These are phyloP conservation scores for Nicotiana sylvestris DNA, from an alignment of 257 asterid genomes.

Conservation along the genomic window DNA sequence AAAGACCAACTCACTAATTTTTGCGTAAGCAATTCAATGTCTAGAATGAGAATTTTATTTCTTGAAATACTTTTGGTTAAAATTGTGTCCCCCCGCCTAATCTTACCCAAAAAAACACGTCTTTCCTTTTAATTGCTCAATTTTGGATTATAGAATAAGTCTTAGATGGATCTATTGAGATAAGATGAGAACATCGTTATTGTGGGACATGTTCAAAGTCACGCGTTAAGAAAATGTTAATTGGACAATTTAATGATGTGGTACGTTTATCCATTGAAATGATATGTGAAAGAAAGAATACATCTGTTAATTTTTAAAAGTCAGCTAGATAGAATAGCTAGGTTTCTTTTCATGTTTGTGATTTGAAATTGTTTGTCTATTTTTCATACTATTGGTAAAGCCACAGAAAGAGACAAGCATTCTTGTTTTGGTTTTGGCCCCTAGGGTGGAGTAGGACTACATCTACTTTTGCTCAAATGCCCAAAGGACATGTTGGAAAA, in stretches of 20 bases:
- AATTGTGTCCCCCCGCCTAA: no score
- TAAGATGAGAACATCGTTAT: neutral
- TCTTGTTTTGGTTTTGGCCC: neutral
- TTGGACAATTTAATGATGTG: neutral
- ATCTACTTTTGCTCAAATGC: no score
- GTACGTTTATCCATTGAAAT: neutral
- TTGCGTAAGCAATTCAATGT: no score
- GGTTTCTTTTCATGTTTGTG: neutral
- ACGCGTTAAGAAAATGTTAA: neutral
- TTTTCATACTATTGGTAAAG: neutral
- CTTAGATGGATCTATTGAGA: neutral
- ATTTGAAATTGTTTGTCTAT: neutral
- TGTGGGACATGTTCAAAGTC: neutral
- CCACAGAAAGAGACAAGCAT: neutral
- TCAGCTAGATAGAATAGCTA: neutral
- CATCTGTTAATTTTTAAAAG: neutral
- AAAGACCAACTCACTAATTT: neutral
- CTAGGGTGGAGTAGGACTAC: neutral
- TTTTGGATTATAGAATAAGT: neutral
- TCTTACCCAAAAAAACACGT: neutral
- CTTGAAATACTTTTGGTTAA: neutral
- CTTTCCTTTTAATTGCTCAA: neutral
- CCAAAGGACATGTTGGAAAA: no score
- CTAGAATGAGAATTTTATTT: no score
- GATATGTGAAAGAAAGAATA: neutral